These are phyloP conservation scores for Saccharomyces hybrid DNA, from an alignment of 1,139 yeast genomes.

Conservation along the genomic window DNA sequence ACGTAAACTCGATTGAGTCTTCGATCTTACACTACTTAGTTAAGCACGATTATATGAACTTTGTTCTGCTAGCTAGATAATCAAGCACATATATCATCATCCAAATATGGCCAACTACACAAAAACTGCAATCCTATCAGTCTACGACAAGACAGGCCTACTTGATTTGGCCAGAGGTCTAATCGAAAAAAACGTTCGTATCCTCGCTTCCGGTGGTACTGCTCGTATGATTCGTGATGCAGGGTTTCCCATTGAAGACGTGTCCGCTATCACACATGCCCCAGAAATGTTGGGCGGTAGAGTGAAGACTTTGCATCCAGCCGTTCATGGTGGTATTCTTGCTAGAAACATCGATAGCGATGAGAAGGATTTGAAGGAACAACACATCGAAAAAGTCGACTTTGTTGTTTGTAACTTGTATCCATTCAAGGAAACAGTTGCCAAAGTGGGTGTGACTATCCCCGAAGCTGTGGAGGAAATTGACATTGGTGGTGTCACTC, in stretches of 20 bases:
- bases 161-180: constrained; percentile 94
- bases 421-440: constrained; percentile 95
- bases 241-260: constrained; percentile 96
- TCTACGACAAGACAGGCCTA: constrained; percentile 94
- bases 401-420: constrained; percentile 94
- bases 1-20: no score
- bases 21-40: no score
- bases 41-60: no score
- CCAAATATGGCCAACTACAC: constrained; percentile 35
- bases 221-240: constrained; percentile 92
- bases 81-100: not conserved
- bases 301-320: constrained; percentile 97
- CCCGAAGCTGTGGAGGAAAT: constrained; percentile 98
- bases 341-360: constrained; percentile 90
- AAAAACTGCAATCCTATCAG: constrained; percentile 91
- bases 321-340: constrained; percentile 96
- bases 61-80: no score
- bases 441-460: constrained; percentile 90
- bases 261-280: constrained; percentile 88
- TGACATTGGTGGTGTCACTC: constrained; percentile 97
- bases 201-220: constrained; percentile 96
- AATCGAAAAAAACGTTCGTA: constrained; percentile 77
- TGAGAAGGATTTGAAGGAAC: constrained; percentile 76
- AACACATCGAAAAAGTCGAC: constrained; percentile 91
- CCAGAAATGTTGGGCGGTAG: constrained; percentile 99